Evolutionary conservation across 2,329 filamentous ascomycete species (phyloP).

Genomic region (Plenodomus tracheiphilus): DNA sequence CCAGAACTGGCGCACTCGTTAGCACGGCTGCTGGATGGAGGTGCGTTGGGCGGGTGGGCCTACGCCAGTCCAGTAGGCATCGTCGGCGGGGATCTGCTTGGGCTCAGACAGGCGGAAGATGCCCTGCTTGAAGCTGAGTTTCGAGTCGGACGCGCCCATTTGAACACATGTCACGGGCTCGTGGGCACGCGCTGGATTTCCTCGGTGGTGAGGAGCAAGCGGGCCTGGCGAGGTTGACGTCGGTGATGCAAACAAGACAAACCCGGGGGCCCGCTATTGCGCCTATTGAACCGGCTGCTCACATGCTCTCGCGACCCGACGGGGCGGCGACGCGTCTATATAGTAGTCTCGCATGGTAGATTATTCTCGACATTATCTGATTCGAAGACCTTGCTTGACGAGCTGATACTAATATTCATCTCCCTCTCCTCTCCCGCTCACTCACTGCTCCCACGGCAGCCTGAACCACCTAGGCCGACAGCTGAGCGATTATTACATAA

Average conservation of each 20-base stretch:
- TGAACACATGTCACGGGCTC: constrained; percentile 40
- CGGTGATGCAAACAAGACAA: constrained; percentile 25
- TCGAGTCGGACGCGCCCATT: constrained; percentile 98
- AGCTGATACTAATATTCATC: too few species aligned
- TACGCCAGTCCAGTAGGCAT: constrained; percentile 91
- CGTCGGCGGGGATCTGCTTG: constrained; percentile 80
- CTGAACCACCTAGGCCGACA: too few species aligned
- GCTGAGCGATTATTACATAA: constrained; percentile 17
- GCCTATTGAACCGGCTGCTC: constrained; percentile 7
- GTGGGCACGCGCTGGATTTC: constrained; percentile 21
- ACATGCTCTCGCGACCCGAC: constrained; percentile 24
- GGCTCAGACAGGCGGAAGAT: constrained; percentile 97
- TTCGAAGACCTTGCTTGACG: too few species aligned
- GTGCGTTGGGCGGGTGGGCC: constrained; percentile 45
- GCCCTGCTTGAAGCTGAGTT: constrained; percentile 97
- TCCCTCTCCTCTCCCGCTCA: not conserved
- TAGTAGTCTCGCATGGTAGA: not conserved
- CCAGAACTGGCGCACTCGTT: constrained; percentile 72
- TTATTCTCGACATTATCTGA: too few species aligned
- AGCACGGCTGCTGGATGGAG: constrained; percentile 12
- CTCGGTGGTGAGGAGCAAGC: not conserved
- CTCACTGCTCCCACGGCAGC: too few species aligned
- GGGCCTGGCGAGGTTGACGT: constrained; percentile 17
- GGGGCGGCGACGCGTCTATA: constrained; percentile 3
- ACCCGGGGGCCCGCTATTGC: constrained; percentile 4